These are phyloP conservation scores for Sporisorium iseilematis-ciliati DNA, from an alignment of 1,284 basidiomycete genomes.

Conservation along the genomic window DNA sequence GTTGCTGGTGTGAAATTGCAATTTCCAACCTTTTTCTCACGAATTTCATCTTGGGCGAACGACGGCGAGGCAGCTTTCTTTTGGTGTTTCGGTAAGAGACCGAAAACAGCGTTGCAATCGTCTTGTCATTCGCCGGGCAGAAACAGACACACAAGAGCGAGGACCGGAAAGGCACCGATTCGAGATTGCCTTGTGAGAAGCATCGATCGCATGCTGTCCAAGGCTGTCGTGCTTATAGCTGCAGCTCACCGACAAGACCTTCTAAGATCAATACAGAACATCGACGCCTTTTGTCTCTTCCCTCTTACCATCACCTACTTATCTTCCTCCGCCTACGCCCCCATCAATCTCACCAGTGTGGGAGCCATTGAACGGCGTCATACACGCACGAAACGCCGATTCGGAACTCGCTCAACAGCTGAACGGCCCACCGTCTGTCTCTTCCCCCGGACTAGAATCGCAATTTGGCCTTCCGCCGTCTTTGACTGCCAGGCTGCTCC, in stretches of 20 bases:
- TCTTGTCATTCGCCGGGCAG: too few species aligned
- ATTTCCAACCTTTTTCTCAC: not conserved
- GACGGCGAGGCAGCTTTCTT: not conserved
- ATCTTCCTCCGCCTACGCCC: not conserved
- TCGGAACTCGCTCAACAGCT: constrained; percentile 1
- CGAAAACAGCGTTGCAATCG: constrained; percentile 7
- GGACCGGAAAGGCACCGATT: constrained; percentile 17
- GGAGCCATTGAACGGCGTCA: constrained; percentile 1
- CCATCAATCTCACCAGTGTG: not conserved
- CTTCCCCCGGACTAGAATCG: not conserved
- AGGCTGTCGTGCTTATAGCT: not conserved
- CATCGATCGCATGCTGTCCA: not conserved
- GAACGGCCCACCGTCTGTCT: not conserved
- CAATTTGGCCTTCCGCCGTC: not conserved
- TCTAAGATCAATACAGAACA: too few species aligned
- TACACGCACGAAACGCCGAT: constrained; percentile 8
- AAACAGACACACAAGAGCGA: not conserved
- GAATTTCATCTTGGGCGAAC: not conserved
- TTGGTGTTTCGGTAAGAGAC: constrained; percentile 11
- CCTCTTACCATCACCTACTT: not conserved
- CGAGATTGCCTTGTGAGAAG: not conserved
- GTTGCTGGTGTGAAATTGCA: not conserved
- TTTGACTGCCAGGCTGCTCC: not conserved
- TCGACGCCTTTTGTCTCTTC: not conserved
- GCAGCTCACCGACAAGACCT: constrained; percentile 7